phyloP scores from a whole-genome alignment of 306 rosid genomes.

The Prunus dulcis region DNA sequence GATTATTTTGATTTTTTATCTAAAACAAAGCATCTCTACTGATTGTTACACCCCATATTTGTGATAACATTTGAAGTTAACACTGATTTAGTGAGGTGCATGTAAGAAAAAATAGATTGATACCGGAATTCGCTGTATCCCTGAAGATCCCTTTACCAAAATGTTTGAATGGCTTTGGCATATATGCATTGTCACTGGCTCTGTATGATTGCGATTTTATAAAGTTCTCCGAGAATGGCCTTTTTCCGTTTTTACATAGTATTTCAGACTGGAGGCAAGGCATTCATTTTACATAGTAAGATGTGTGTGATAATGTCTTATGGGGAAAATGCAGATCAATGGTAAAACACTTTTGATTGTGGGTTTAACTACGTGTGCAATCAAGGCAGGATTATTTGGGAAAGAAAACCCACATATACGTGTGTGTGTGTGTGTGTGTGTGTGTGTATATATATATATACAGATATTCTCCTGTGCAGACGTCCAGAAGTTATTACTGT shows the following conservation, averaged over 20 bases:
- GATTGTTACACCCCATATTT: not conserved
- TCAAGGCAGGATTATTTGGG: too few species aligned
- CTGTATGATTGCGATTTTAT: not conserved
- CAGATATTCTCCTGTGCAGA: too few species aligned
- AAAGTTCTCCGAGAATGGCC: not conserved
- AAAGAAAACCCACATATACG: too few species aligned
- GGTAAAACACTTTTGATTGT: not conserved
- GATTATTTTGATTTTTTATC: too few species aligned
- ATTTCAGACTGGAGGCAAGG: not conserved
- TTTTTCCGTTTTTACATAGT: not conserved
- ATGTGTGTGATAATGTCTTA: not conserved
- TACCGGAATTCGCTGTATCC: not conserved
- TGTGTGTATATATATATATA: fast-evolving
- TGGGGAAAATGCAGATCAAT: not conserved
- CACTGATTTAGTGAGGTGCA: not conserved
- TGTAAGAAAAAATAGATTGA: not conserved
- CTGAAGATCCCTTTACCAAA: not conserved
- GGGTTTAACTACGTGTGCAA: too few species aligned
- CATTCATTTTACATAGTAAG: not conserved
- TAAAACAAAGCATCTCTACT: not conserved
- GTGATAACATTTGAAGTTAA: not conserved
- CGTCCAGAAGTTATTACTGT: too few species aligned
- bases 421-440: too few species aligned
- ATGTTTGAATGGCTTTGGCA: not conserved
- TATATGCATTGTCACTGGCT: not conserved